These are phyloP conservation scores for Lignosus rhinocerotis DNA, from an alignment of 1,284 basidiomycete species.

Conservation along the genomic window DNA sequence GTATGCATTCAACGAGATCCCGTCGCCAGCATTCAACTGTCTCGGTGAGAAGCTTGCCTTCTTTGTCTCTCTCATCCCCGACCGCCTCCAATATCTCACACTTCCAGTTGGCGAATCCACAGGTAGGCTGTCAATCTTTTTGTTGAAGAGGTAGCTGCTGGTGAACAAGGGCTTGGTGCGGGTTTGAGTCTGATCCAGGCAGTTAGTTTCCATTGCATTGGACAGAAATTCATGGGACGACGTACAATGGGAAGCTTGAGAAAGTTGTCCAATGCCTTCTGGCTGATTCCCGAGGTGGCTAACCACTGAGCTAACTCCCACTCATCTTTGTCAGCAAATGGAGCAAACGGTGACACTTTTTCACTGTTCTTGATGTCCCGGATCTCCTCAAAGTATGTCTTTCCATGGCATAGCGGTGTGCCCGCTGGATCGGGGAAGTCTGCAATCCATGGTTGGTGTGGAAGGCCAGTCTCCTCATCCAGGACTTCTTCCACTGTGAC, in stretches of 20 bases:
- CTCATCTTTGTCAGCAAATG: constrained; percentile 29
- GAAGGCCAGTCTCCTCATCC: constrained; percentile 16
- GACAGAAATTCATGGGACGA: neutral
- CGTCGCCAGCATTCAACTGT: constrained; percentile 29
- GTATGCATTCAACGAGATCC: constrained; percentile 34
- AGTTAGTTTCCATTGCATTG: neutral
- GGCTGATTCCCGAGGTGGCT: constrained; percentile 29
- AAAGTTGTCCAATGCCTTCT: constrained; percentile 32
- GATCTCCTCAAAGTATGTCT: too few species aligned
- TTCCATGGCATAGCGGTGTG: too few species aligned
- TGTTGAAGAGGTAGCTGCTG: constrained; percentile 28
- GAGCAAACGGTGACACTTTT: too few species aligned
- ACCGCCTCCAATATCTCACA: constrained; percentile 25
- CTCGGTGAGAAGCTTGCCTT: constrained; percentile 20
- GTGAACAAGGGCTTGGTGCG: constrained; percentile 20
- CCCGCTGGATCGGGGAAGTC: too few species aligned
- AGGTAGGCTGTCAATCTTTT: constrained; percentile 34
- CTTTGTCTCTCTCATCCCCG: constrained; percentile 29
- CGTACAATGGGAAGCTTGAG: constrained; percentile 35
- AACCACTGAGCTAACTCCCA: constrained; percentile 37
- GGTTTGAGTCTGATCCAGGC: constrained; percentile 5
- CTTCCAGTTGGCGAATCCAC: constrained; percentile 23
- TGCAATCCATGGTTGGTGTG: too few species aligned
- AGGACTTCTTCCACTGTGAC: too few species aligned
- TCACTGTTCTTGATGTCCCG: too few species aligned